A percentile compares a stretch with the other conserved stretches of the same genome.
Evolutionary conservation across 495 filamentous ascomycete species (phyloP).

Genomic region (Umbilicaria muhlenbergii): DNA sequence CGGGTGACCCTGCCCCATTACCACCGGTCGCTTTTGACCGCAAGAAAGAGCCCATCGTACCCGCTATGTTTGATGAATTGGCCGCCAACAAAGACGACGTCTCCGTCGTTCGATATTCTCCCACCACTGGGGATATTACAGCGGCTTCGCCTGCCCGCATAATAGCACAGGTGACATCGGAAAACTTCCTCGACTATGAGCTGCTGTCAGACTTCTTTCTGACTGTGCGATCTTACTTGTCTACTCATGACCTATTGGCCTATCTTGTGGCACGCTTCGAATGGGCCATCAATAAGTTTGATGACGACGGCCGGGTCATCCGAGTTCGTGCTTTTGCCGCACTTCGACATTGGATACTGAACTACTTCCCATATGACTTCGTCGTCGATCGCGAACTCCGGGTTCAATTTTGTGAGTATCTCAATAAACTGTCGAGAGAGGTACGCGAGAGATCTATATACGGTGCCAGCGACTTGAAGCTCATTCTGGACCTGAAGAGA

Average conservation of each 20-base stretch:
- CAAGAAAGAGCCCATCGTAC: conserved; percentile 30
- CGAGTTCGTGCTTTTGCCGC: conserved; percentile 92
- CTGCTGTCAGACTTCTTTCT: conserved; percentile 97
- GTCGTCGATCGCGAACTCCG: conserved; percentile 68
- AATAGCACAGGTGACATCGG: conserved; percentile 95
- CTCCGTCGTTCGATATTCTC: conserved; percentile 70
- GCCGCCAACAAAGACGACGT: conserved; percentile 59
- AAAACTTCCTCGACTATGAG: conserved; percentile 92
- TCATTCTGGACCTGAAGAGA: conserved; percentile 85
- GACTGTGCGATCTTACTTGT: conserved; percentile 77
- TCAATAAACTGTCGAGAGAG: conserved; percentile 62
- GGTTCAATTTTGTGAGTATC: conserved; percentile 59
- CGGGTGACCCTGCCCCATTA: conserved; percentile 1
- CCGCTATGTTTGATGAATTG: conserved; percentile 62
- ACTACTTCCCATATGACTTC: conserved; percentile 96
- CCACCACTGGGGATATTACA: conserved; percentile 53
- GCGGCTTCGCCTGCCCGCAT: conserved; percentile 85
- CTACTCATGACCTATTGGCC: conserved; percentile 55
- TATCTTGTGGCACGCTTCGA: conserved; percentile 71
- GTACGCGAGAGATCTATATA: conserved; percentile 34
- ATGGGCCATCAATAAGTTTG: conserved; percentile 69
- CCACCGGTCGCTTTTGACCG: conserved; percentile 24
- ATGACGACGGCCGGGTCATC: conserved; percentile 82
- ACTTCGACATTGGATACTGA: conserved; percentile 93
- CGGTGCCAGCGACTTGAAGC: conserved; percentile 69